phyloP scores from a whole-genome alignment of 1,284 basidiomycete species.

The Malassezia obtusa region DNA sequence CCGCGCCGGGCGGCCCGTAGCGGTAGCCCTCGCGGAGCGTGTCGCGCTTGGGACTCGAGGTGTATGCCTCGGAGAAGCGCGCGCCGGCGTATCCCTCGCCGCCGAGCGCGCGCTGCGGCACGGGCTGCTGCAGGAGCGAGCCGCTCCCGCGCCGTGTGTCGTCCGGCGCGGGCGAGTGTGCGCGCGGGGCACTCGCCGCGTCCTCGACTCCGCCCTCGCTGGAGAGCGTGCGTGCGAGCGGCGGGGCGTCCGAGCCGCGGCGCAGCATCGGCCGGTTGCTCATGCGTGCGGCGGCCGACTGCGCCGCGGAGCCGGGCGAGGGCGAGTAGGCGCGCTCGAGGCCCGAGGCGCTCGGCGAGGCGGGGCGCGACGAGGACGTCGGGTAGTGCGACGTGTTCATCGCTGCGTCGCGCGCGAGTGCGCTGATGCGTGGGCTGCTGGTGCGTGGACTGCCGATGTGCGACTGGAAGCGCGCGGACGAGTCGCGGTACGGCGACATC shows the following conservation, averaged over 20 bases:
- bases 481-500: constrained; percentile 41
- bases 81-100: neutral
- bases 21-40: constrained; percentile 14
- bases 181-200: neutral
- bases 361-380: constrained; percentile 34
- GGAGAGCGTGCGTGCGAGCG: neutral
- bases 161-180: neutral
- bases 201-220: constrained; percentile 4
- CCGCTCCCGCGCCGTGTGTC: neutral
- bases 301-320: constrained; percentile 16
- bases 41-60: constrained; percentile 32
- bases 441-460: constrained; percentile 25
- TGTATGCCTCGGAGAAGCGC: constrained; percentile 26
- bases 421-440: constrained; percentile 33
- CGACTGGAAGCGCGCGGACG: constrained; percentile 28
- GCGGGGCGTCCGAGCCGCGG: constrained; percentile 7
- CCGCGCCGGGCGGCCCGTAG: neutral
- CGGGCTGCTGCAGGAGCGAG: too few species aligned
- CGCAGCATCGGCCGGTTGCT: constrained; percentile 9
- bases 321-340: constrained; percentile 21
- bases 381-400: constrained; percentile 28
- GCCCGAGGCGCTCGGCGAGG: constrained; percentile 19
- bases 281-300: constrained; percentile 15
- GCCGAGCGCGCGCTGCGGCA: neutral
- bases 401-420: constrained; percentile 36